Percentiles rank a stretch among this genome's conserved stretches.
These are phyloP conservation scores for Podila horticola DNA, from an alignment of 192 early-diverging fungal genomes.

Conservation along the genomic window DNA sequence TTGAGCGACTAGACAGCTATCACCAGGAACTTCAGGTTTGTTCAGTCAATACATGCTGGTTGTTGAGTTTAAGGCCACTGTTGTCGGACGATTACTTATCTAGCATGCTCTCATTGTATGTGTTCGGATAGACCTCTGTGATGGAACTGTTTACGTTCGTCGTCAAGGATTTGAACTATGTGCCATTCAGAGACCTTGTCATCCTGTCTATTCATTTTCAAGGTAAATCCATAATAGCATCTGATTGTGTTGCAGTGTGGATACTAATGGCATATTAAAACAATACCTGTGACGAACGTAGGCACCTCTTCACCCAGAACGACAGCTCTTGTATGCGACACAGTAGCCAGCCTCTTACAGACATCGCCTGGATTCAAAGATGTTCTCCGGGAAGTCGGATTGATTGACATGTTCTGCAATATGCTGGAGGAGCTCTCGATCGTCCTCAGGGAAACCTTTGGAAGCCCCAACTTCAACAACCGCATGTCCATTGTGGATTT, in stretches of 20 bases:
- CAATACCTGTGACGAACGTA: background rate
- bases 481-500: slow-evolving; percentile 48
- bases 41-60: background rate
- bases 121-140: slow-evolving; percentile 46
- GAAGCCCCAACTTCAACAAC: slow-evolving; percentile 50
- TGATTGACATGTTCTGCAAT: slow-evolving; percentile 67
- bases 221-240: slow-evolving; percentile 17
- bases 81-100: background rate
- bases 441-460: slow-evolving; percentile 50
- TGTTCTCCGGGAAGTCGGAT: slow-evolving; percentile 68
- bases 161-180: slow-evolving; percentile 68
- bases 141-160: slow-evolving; percentile 65
- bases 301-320: slow-evolving; percentile 61
- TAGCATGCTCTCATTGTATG: background rate
- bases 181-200: slow-evolving; percentile 68
- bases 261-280: too few species aligned
- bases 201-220: slow-evolving; percentile 65
- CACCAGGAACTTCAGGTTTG: slow-evolving; percentile 55
- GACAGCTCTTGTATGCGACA: slow-evolving; percentile 56
- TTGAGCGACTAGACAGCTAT: slow-evolving; percentile 64
- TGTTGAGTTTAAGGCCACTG: background rate
- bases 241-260: too few species aligned
- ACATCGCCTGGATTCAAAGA: slow-evolving; percentile 60
- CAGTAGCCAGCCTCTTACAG: slow-evolving; percentile 55
- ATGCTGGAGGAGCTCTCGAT: slow-evolving; percentile 63